Evolutionary conservation across 2,329 filamentous ascomycete genomes (phyloP).

Genomic region (Aulographum hederae): DNA sequence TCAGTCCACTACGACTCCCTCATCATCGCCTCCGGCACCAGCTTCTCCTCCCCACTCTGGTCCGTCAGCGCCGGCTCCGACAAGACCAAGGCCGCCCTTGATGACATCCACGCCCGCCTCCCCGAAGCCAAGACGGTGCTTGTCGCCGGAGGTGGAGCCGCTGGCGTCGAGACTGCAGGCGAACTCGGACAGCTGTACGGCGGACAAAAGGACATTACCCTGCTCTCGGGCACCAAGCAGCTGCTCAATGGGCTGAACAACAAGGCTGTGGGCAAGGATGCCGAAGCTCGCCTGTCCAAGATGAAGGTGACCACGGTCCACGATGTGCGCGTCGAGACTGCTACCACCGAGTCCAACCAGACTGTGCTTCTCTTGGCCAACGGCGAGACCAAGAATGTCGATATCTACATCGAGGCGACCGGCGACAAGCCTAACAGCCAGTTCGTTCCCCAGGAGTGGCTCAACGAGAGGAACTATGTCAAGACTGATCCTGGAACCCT

Average conservation of each 20-base stretch:
- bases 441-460: conserved; percentile 29
- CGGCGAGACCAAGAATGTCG: conserved; percentile 27
- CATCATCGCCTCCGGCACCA: conserved; percentile 36
- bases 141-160: conserved; percentile 17
- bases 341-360: conserved; percentile 9
- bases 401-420: conserved; percentile 33
- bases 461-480: conserved; percentile 29
- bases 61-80: conserved; percentile 19
- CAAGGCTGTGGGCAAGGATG: no score
- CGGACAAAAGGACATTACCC: no score
- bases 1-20: conserved; percentile 32
- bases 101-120: conserved; percentile 12
- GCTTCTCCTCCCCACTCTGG: conserved; percentile 24
- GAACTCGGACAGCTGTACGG: conserved; percentile 13
- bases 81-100: conserved; percentile 11
- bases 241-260: no score
- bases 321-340: conserved; percentile 19
- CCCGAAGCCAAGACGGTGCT: conserved; percentile 17
- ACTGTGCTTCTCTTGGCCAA: conserved; percentile 11
- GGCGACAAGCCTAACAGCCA: conserved; percentile 33
- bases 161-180: conserved; percentile 19
- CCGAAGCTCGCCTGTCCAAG: no score
- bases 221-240: no score
- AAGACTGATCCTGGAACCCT: conserved; percentile 26
- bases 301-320: no score